Evolutionary conservation across 2,329 filamentous ascomycete species (phyloP).

Genomic region (Fusarium penzigii): DNA sequence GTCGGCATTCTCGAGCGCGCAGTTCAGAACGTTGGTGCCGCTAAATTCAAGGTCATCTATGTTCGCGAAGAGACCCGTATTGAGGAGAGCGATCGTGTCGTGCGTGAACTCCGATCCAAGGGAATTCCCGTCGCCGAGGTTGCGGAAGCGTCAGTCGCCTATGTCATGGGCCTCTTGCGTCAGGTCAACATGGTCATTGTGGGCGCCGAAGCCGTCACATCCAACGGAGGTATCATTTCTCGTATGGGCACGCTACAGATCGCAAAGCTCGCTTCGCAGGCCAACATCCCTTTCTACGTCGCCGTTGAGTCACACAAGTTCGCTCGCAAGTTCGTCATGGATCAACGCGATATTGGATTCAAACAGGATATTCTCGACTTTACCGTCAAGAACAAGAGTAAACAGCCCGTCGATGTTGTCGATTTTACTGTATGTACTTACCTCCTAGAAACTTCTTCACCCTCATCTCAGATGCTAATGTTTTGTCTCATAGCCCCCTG

Average conservation of each 20-base stretch:
- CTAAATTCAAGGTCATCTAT: constrained; percentile 83
- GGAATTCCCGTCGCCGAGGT: constrained; percentile 76
- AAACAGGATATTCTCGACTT: constrained; percentile 79
- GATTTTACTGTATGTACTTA: constrained; percentile 67
- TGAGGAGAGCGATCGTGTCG: constrained; percentile 69
- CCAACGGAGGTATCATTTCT: constrained; percentile 91
- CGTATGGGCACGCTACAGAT: constrained; percentile 86
- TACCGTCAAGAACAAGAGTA: constrained; percentile 50
- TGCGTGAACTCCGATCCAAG: constrained; percentile 67
- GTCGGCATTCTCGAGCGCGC: constrained; percentile 74
- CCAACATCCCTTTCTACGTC: constrained; percentile 80
- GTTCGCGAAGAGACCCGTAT: constrained; percentile 59
- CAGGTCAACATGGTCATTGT: constrained; percentile 67
- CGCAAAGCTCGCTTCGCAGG: constrained; percentile 71
- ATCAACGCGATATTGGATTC: constrained; percentile 78
- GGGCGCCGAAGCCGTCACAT: constrained; percentile 83
- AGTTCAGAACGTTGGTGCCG: constrained; percentile 52
- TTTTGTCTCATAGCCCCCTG: constrained; percentile 54
- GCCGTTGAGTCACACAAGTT: constrained; percentile 98
- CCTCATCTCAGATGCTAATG: not conserved
- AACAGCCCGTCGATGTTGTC: constrained; percentile 57
- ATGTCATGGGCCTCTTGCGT: constrained; percentile 61
- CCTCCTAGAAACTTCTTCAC: not conserved
- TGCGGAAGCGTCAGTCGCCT: constrained; percentile 67
- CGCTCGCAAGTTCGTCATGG: constrained; percentile 79